phyloP scores from a whole-genome alignment of 1,139 yeast species.

The Nakaseomyces kungkrabaensis region DNA sequence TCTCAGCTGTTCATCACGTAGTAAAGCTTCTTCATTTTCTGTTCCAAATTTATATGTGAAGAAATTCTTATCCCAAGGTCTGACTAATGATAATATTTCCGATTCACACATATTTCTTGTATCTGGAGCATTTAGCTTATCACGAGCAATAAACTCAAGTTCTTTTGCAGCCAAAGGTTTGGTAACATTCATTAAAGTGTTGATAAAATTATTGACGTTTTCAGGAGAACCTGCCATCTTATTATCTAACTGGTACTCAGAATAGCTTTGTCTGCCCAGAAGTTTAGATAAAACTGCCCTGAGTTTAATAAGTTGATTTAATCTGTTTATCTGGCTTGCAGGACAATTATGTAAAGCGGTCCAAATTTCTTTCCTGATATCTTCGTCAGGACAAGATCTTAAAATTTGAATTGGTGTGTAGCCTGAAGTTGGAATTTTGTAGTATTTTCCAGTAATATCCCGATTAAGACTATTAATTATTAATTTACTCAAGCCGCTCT shows the following conservation, averaged over 20 bases:
- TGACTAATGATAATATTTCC: constrained; percentile 40
- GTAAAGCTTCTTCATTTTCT: constrained; percentile 1
- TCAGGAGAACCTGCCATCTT: constrained; percentile 84
- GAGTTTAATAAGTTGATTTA: constrained; percentile 51
- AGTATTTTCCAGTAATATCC: constrained; percentile 26
- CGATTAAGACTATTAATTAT: constrained; percentile 23
- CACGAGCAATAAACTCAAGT: constrained; percentile 34
- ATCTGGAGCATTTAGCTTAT: constrained; percentile 14
- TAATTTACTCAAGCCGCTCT: constrained; percentile 16
- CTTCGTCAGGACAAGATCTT: constrained; percentile 46
- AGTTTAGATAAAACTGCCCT: constrained; percentile 65
- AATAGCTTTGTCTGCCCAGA: constrained; percentile 62
- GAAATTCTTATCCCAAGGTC: constrained; percentile 92
- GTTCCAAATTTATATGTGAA: constrained; percentile 28
- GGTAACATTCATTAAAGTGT: constrained; percentile 44
- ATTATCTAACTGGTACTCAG: constrained; percentile 75
- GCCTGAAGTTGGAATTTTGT: constrained; percentile 60
- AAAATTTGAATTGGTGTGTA: constrained; percentile 58
- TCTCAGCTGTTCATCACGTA: constrained; percentile 27
- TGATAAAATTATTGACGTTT: constrained; percentile 61
- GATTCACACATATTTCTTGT: constrained; percentile 27
- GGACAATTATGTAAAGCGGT: constrained; percentile 51
- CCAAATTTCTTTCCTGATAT: constrained; percentile 65
- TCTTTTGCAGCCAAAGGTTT: constrained; percentile 54
- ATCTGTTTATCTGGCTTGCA: constrained; percentile 46